Conservation (phyloP, 345 rosid species). For the Eucalyptus sp. region DNA sequence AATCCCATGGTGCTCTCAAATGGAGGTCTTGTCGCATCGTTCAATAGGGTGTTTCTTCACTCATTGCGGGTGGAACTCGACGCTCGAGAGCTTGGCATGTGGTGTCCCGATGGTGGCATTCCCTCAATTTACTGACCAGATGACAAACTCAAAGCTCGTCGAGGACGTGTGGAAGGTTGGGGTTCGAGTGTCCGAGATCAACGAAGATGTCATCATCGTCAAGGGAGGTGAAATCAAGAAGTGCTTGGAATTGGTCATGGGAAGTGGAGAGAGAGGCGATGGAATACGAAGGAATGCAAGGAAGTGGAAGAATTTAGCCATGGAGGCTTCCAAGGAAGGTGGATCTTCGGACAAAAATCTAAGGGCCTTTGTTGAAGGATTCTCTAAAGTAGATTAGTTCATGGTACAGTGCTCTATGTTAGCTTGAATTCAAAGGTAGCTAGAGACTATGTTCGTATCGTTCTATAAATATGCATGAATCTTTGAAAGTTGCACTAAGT, state of each 20-base stretch:
- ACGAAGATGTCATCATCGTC: background rate
- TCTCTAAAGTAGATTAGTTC: conserved; percentile 18
- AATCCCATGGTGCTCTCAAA: conserved; percentile 26
- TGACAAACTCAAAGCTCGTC: conserved; percentile 15
- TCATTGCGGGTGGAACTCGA: conserved; percentile 33
- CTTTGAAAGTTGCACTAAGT: background rate
- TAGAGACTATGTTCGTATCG: background rate
- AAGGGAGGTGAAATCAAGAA: conserved; percentile 15
- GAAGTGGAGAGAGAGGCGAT: conserved; percentile 1
- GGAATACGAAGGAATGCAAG: conserved; percentile 7
- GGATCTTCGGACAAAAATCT: conserved; percentile 9
- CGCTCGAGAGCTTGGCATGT: conserved; percentile 11
- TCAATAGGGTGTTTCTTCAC: conserved; percentile 23
- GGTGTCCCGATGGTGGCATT: conserved; percentile 17
- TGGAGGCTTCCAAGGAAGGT: conserved; percentile 4
- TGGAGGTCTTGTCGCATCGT: conserved; percentile 16
- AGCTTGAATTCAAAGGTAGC: background rate
- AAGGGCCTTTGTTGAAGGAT: conserved; percentile 5
- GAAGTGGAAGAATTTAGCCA: conserved; percentile 20
- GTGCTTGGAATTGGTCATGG: conserved; percentile 24
- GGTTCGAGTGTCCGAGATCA: background rate
- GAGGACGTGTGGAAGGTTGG: conserved; percentile 19
- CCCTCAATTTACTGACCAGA: conserved; percentile 22
- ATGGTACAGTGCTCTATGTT: background rate
- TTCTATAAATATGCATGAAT: background rate